Conservation (phyloP, 1,284 basidiomycete genomes). For the Lentinus polychrous region DNA sequence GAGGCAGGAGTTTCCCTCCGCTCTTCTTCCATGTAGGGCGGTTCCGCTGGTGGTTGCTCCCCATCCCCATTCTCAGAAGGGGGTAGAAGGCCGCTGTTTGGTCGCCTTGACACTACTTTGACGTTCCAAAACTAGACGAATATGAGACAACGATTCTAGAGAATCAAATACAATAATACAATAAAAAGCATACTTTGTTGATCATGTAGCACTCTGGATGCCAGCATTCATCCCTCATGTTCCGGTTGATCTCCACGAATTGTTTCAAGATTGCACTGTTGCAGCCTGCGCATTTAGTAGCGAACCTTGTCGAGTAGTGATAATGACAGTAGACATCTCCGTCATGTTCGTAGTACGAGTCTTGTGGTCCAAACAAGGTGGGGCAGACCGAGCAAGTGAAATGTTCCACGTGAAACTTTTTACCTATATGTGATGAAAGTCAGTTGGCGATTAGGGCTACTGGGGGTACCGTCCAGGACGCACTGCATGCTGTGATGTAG, state of each 20-base stretch:
- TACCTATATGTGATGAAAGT: constrained; percentile 47
- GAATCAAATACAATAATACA: not conserved
- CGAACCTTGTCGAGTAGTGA: constrained; percentile 97
- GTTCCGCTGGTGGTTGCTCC: constrained; percentile 31
- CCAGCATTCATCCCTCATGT: constrained; percentile 98
- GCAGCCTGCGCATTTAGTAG: constrained; percentile 97
- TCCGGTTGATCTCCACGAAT: constrained; percentile 99
- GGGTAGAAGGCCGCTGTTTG: constrained; percentile 42
- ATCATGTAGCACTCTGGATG: constrained; percentile 99
- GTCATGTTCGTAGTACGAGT: constrained; percentile 98
- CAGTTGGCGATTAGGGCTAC: not conserved
- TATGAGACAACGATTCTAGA: constrained; percentile 10
- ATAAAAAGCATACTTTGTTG: constrained; percentile 66
- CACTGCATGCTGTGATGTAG: constrained; percentile 99
- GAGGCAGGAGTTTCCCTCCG: constrained; percentile 72
- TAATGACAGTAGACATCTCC: constrained; percentile 95
- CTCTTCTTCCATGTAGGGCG: constrained; percentile 68
- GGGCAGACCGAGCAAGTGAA: constrained; percentile 98
- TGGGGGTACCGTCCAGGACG: constrained; percentile 31
- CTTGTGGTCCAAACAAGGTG: constrained; percentile 94
- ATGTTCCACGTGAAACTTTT: constrained; percentile 99
- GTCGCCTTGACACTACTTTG: constrained; percentile 80
- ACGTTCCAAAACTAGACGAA: constrained; percentile 92
- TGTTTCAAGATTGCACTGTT: constrained; percentile 99
- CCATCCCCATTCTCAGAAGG: constrained; percentile 46